A percentile compares a stretch with the other conserved stretches of the same genome.
These are phyloP conservation scores for Naegleria gruberi DNA, from an alignment of 208 protist species.

Conservation along the genomic window DNA sequence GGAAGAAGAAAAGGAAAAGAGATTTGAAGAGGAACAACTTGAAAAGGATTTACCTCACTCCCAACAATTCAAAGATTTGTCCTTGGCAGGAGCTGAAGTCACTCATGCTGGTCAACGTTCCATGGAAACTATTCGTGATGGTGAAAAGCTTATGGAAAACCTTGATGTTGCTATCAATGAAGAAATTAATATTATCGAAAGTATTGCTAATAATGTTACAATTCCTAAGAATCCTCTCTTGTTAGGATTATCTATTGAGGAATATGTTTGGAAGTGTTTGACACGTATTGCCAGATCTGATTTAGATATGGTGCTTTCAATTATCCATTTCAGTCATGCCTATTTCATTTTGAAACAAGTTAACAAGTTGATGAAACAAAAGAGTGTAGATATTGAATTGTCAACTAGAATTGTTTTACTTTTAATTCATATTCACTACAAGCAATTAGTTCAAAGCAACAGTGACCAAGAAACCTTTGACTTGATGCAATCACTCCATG, in stretches of 20 bases:
- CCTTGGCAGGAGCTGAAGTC: not conserved
- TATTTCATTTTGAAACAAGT: not conserved
- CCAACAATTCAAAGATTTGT: conserved; percentile 26
- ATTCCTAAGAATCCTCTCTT: not conserved
- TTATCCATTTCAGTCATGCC: not conserved
- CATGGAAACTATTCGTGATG: conserved; percentile 47
- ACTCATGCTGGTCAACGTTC: conserved; percentile 40
- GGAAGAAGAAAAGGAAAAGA: conserved; percentile 61
- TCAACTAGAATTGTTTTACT: not conserved
- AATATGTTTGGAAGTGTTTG: conserved; percentile 6
- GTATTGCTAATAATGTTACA: too few species aligned
- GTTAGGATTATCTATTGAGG: not conserved
- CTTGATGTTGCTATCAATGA: conserved; percentile 43
- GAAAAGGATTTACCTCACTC: not conserved
- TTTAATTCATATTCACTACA: not conserved
- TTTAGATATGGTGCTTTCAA: not conserved
- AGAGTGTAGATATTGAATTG: not conserved
- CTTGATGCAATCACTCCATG: not conserved
- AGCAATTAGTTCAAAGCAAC: not conserved
- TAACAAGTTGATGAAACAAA: not conserved
- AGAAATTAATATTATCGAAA: not conserved
- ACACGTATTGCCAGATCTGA: not conserved
- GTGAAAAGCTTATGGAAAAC: conserved; percentile 54
- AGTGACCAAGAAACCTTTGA: not conserved
- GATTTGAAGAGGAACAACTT: conserved; percentile 56